phyloP scores from a whole-genome alignment of 2,329 filamentous ascomycete genomes.

The Neospermospora avenae region DNA sequence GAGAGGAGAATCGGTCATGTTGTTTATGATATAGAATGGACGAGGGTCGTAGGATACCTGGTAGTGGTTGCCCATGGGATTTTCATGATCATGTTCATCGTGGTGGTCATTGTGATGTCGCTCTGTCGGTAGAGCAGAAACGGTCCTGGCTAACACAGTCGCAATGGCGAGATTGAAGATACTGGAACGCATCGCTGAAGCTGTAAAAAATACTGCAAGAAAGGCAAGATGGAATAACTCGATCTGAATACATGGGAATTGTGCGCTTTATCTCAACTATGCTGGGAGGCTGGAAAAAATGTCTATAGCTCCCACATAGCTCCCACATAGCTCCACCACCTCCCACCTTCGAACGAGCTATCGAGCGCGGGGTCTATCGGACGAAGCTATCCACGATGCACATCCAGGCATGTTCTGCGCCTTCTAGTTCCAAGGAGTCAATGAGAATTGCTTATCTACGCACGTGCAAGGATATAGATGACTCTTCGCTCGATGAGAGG shows the following conservation, averaged over 20 bases:
- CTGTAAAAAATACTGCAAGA: background rate
- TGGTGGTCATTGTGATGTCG: background rate
- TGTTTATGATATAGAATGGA: conserved; percentile 25
- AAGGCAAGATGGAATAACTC: background rate
- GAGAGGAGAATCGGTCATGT: conserved; percentile 21
- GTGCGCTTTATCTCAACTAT: too few relatives aligned
- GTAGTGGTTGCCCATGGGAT: conserved; percentile 1
- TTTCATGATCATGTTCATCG: background rate
- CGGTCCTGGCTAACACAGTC: background rate
- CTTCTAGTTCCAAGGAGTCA: background rate
- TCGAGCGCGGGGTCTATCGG: background rate
- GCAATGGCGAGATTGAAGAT: background rate
- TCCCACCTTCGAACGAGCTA: background rate
- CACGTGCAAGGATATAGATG: conserved; percentile 1
- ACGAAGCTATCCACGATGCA: background rate
- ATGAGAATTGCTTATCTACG: background rate
- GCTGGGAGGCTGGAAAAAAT: background rate
- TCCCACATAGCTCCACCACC: background rate
- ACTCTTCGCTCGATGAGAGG: background rate
- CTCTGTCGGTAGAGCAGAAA: background rate
- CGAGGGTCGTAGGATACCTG: conserved; percentile 14
- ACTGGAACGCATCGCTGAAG: conserved; percentile 6
- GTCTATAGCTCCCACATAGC: background rate
- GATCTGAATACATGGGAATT: too few relatives aligned
- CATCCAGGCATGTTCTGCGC: background rate